phyloP scores from a whole-genome alignment of 768 basidiomycete genomes.

The Suillus subalutaceus region DNA sequence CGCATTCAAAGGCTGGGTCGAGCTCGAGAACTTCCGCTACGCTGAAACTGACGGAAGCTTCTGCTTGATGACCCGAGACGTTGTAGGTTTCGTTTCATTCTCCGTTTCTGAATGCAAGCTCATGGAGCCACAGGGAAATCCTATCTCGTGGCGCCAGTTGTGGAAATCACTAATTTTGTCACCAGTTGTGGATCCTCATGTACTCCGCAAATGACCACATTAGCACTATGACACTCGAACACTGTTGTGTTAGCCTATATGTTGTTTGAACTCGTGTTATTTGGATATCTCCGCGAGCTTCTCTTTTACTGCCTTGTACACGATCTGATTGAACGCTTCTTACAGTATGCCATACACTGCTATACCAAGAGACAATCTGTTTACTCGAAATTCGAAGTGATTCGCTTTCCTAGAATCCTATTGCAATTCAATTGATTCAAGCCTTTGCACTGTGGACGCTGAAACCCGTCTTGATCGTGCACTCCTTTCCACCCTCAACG shows the following conservation, averaged over 20 bases:
- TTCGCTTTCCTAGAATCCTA: background rate
- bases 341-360: background rate
- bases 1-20: constrained; percentile 74
- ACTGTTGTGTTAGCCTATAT: background rate
- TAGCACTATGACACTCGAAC: background rate
- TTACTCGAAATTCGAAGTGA: background rate
- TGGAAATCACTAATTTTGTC: constrained; percentile 68
- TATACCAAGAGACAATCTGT: background rate
- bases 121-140: constrained; percentile 58
- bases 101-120: background rate
- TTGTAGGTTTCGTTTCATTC: constrained; percentile 44
- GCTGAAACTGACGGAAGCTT: constrained; percentile 58
- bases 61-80: constrained; percentile 70
- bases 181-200: constrained; percentile 57
- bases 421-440: background rate
- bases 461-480: no score
- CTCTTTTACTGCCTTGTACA: background rate
- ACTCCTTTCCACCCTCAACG: no score
- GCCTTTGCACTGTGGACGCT: background rate
- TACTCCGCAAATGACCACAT: constrained; percentile 34
- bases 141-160: constrained; percentile 75
- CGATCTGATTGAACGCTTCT: background rate
- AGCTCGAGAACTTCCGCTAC: constrained; percentile 63
- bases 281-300: background rate
- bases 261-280: background rate